These are phyloP conservation scores for Gryganskiella cystojenkinii DNA, from an alignment of 192 early-diverging fungal genomes.

Conservation along the genomic window DNA sequence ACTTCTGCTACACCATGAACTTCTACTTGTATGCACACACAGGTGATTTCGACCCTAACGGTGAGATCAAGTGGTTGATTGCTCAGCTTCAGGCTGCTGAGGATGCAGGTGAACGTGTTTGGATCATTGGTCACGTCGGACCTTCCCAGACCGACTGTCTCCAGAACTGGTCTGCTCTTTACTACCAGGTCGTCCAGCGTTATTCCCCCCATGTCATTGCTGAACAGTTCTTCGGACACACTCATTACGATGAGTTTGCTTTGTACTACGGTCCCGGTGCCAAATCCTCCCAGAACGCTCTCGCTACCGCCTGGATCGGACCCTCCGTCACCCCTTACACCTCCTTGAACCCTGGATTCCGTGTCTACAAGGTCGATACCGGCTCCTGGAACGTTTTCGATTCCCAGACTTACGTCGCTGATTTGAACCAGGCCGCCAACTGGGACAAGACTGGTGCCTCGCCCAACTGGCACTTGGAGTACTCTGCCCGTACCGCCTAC, in stretches of 20 bases:
- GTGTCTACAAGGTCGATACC: constrained; percentile 64
- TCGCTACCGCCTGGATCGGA: constrained; percentile 57
- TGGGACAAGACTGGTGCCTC: constrained; percentile 42
- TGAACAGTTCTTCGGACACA: constrained; percentile 67
- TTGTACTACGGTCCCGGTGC: constrained; percentile 54
- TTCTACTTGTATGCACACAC: constrained; percentile 57
- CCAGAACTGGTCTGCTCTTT: constrained; percentile 61
- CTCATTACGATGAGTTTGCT: constrained; percentile 63
- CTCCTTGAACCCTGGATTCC: constrained; percentile 63
- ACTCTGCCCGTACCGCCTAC: constrained; percentile 57
- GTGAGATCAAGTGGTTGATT: constrained; percentile 61
- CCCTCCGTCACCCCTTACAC: constrained; percentile 62
- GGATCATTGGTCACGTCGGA: constrained; percentile 67
- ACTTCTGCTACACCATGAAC: constrained; percentile 68
- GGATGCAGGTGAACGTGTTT: constrained; percentile 58
- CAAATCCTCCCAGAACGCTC: constrained; percentile 42
- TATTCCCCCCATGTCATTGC: constrained; percentile 65
- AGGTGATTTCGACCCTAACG: constrained; percentile 58
- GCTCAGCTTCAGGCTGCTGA: constrained; percentile 59
- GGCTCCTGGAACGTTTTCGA: constrained; percentile 61
- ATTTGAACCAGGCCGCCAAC: constrained; percentile 48
- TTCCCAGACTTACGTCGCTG: constrained; percentile 61
- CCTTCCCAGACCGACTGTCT: constrained; percentile 59
- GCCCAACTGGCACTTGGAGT: constrained; percentile 64
- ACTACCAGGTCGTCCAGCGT: constrained; percentile 64